Evolutionary conservation across 2,329 filamentous ascomycete species (phyloP), one percentile per base, ranked within the genome.

Genomic region (Biscogniauxia sp.): DNA sequence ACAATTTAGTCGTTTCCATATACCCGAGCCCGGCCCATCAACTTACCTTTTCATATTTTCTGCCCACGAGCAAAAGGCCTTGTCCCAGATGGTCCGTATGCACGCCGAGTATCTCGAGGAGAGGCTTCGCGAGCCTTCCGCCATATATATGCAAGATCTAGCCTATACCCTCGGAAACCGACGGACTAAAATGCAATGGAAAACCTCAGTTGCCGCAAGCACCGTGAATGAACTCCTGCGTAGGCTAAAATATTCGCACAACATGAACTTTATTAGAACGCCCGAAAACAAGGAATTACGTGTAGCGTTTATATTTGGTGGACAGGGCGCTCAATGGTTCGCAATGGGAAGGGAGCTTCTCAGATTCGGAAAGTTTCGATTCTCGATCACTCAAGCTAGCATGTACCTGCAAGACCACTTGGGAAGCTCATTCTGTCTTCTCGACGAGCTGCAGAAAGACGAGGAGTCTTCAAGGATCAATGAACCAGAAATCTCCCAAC

Each of bases 11-110:
- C 54, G 61, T 62, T 13, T 59, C 61, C 15, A 3, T 26, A 5
- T 8, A 11, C 52, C 11, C 20, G 20, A 26, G 15, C 20, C 55
- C 37, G 23, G 56, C 50, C 28, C 56, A 2, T 63, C 60, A 5
- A 68, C 73, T 20, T 74, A 76, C 15, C 62, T 80, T 2, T 79
- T 80, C 49, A 71, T 76, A 7, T 77, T 75, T 56, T 81, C 79
- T 3, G 76, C 78, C 1, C 73, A 77, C 55, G 77, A 81, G 52
- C 77, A 75, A 62, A 61, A 63, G 1, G 77, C 77, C 2, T 68
- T 81, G 7, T 51, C 58, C n/a, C 74, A 75, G 1, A 64, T 78
- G 15, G 70, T 78, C 26, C 53, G 70, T 2, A 70, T 74, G 0
- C 77, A 80, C 23, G 54, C 70, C 3, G 59, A 64, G 2, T 76